Evolutionary conservation across 257 asterid species (phyloP).

Genomic region (Rehmannia glutinosa): DNA sequence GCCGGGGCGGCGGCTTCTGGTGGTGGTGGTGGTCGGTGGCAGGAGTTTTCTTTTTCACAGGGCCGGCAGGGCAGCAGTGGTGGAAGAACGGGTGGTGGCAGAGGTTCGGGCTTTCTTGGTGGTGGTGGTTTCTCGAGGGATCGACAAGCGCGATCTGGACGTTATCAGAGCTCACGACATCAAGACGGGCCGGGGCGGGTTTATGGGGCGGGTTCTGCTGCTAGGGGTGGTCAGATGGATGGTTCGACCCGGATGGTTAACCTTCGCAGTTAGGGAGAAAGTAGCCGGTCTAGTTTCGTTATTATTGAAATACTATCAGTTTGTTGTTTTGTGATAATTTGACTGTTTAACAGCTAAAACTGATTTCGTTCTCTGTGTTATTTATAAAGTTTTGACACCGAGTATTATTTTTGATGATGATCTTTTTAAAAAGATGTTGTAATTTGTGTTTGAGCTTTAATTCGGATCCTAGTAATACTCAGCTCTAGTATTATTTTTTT

Average conservation of each 20-base stretch:
- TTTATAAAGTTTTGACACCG: constrained; percentile 6
- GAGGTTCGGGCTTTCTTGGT: constrained; percentile 29
- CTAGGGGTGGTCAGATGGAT: constrained; percentile 61
- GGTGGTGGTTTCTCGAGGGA: constrained; percentile 43
- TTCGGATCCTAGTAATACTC: no score
- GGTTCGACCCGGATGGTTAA: constrained; percentile 72
- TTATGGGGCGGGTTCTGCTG: constrained; percentile 43
- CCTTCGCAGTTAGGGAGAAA: constrained; percentile 44
- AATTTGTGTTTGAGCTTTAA: no score
- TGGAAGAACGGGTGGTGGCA: constrained; percentile 49
- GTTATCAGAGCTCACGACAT: constrained; percentile 36
- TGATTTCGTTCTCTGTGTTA: not conserved
- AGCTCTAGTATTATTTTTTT: no score
- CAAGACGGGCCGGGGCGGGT: constrained; percentile 45
- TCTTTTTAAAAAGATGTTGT: no score
- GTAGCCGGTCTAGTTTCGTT: not conserved
- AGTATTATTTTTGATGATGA: not conserved
- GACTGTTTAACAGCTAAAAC: not conserved
- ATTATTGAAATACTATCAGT: not conserved
- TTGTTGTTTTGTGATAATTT: not conserved
- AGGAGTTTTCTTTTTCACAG: constrained; percentile 64
- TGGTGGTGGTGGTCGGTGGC: constrained; percentile 68
- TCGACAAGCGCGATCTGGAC: constrained; percentile 45
- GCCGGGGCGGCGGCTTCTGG: constrained; percentile 52
- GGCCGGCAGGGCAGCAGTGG: constrained; percentile 44